Evolutionary conservation across 495 filamentous ascomycete species (phyloP).

Genomic region (Schizothecium vesticola): DNA sequence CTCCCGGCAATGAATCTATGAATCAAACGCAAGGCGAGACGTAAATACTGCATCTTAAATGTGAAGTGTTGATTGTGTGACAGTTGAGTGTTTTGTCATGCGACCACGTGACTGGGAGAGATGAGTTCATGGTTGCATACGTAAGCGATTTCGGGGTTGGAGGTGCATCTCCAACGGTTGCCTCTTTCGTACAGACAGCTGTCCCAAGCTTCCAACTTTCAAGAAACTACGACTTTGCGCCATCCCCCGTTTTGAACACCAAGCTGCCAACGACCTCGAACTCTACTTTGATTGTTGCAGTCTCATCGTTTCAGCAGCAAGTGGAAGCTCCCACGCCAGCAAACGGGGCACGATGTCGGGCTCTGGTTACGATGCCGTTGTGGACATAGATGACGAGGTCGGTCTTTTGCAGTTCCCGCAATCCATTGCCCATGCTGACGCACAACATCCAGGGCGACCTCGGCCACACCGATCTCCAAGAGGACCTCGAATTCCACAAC

Average conservation of each 20-base stretch:
- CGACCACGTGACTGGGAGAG: neutral
- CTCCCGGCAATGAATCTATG: conserved; percentile 21
- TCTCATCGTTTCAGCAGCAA: neutral
- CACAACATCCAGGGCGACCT: conserved; percentile 72
- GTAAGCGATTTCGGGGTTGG: conserved; percentile 1
- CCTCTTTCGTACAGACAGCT: conserved; percentile 22
- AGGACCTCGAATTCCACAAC: conserved; percentile 97
- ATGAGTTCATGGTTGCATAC: neutral
- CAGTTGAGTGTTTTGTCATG: neutral
- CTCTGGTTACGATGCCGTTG: conserved; percentile 92
- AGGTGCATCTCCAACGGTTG: conserved; percentile 4
- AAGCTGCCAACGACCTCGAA: neutral
- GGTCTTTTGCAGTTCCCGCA: neutral
- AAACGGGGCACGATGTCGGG: conserved; percentile 57
- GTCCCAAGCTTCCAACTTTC: conserved; percentile 18
- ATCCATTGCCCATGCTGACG: neutral
- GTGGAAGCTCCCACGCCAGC: neutral
- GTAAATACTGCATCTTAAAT: neutral
- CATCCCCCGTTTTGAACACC: neutral
- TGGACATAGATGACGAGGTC: conserved; percentile 85
- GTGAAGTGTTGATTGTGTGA: neutral
- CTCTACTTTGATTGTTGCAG: neutral
- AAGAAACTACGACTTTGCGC: conserved; percentile 1
- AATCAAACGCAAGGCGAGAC: neutral
- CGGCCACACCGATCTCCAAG: conserved; percentile 94